These are phyloP conservation scores for Punctularia strigosozonata DNA, from an alignment of 768 basidiomycete species.

Conservation along the genomic window DNA sequence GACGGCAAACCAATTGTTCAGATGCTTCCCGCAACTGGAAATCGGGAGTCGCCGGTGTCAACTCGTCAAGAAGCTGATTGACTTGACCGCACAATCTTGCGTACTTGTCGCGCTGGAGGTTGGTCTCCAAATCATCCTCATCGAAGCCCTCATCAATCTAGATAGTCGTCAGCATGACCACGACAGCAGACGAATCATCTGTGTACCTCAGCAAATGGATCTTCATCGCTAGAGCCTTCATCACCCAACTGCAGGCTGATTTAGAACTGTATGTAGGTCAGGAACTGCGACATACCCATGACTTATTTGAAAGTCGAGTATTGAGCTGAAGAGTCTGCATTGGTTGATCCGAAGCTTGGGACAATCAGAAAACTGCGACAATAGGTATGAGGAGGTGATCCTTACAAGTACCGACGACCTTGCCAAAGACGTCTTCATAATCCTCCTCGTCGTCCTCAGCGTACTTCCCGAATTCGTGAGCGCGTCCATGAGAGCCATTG, in stretches of 20 bases:
- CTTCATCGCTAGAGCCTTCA: conserved; percentile 80
- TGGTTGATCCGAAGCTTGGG: conserved; percentile 40
- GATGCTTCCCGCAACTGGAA: conserved; percentile 77
- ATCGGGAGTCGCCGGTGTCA: conserved; percentile 72
- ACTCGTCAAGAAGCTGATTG: conserved; percentile 76
- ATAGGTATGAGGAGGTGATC: conserved; percentile 7
- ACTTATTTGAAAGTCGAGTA: conserved; percentile 78
- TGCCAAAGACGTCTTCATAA: conserved; percentile 92
- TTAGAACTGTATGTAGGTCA: conserved; percentile 2
- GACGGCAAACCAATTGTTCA: conserved; percentile 63
- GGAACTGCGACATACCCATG: conserved; percentile 49
- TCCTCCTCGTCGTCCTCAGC: conserved; percentile 84
- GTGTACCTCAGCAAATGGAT: conserved; percentile 88
- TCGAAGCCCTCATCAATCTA: conserved; percentile 90
- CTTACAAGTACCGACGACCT: conserved; percentile 56
- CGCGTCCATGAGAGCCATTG: conserved; percentile 31
- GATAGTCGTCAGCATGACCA: too few relatives aligned
- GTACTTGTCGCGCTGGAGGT: conserved; percentile 86
- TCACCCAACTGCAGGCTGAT: conserved; percentile 48
- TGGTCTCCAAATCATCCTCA: conserved; percentile 86
- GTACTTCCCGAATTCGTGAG: conserved; percentile 73
- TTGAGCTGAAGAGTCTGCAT: conserved; percentile 75
- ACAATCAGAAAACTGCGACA: conserved; percentile 4
- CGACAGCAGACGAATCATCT: neutral
- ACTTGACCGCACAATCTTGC: conserved; percentile 77